Evolutionary conservation across 352 stramenopile genomes (phyloP).

Genomic region (Phytophthora foliorum): DNA sequence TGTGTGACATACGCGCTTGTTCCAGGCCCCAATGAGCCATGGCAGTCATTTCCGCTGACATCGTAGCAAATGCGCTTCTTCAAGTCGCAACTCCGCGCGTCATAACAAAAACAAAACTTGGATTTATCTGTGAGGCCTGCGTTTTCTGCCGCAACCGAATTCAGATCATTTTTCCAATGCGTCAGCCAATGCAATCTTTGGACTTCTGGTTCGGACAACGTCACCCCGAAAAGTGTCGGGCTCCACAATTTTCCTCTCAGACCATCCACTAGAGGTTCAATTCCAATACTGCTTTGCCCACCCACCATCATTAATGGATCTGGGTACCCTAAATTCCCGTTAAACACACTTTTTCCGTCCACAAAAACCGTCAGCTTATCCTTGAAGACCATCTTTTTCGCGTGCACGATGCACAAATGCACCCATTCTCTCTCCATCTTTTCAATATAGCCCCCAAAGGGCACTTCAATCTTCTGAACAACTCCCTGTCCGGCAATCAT

Average conservation of each 20-base stretch:
- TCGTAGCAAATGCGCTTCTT: constrained; percentile 71
- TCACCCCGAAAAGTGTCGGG: constrained; percentile 78
- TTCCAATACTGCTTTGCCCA: constrained; percentile 79
- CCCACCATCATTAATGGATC: constrained; percentile 75
- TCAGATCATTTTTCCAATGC: constrained; percentile 80
- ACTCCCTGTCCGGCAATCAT: constrained; percentile 53
- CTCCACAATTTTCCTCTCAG: constrained; percentile 82
- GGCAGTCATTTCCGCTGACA: constrained; percentile 78
- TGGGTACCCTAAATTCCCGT: constrained; percentile 75
- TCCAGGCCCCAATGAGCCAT: constrained; percentile 75
- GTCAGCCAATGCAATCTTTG: constrained; percentile 79
- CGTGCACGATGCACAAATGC: constrained; percentile 82
- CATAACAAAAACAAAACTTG: constrained; percentile 85
- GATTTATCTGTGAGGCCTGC: constrained; percentile 72
- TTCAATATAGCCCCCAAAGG: constrained; percentile 55
- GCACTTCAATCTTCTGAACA: constrained; percentile 64
- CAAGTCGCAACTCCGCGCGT: constrained; percentile 74
- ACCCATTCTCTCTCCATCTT: constrained; percentile 73
- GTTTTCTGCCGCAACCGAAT: constrained; percentile 72
- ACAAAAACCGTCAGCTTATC: constrained; percentile 84
- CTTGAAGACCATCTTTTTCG: constrained; percentile 92
- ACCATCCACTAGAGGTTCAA: constrained; percentile 53
- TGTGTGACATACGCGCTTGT: constrained; percentile 75
- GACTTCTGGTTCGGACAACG: constrained; percentile 71
- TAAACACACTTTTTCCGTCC: constrained; percentile 68